Conservation (phyloP, 305 asterid genomes). For the Ilex paraguariensis region DNA sequence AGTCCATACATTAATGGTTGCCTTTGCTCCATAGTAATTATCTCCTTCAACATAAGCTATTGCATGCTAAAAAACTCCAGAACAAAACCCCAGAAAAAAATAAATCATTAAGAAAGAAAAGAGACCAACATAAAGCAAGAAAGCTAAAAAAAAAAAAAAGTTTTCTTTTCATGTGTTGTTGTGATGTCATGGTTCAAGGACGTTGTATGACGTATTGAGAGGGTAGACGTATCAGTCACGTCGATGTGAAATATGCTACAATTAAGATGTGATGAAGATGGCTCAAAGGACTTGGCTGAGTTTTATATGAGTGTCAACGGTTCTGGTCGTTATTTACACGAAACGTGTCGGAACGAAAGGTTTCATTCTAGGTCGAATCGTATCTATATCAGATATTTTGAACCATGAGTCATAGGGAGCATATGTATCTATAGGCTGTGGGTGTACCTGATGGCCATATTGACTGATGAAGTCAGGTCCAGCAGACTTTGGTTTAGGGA, state of each 20-base stretch:
- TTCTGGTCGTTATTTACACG: too few species aligned
- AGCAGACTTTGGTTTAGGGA: conserved; percentile 30
- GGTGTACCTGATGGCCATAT: conserved; percentile 57
- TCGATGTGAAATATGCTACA: background rate
- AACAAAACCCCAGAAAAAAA: conserved; percentile 11
- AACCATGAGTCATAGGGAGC: too few species aligned
- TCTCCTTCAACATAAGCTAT: conserved; percentile 65
- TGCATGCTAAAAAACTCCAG: conserved; percentile 66
- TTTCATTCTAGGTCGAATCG: too few species aligned
- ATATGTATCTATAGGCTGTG: background rate
- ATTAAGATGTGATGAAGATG: background rate
- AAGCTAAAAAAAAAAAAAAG: conserved; percentile 7
- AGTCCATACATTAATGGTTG: conserved; percentile 70
- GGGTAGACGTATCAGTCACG: background rate
- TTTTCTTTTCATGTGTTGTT: background rate
- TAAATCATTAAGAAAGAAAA: conserved; percentile 10
- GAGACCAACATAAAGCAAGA: background rate
- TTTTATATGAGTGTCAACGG: too few species aligned
- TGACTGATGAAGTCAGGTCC: background rate
- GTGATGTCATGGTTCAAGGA: background rate
- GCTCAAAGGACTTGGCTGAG: background rate
- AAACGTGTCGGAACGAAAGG: too few species aligned
- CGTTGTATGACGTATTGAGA: too few species aligned
- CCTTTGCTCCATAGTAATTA: conserved; percentile 69
- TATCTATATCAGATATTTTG: too few species aligned